phyloP scores from a whole-genome alignment of 83 land plant genomes.

The Picea abies region DNA sequence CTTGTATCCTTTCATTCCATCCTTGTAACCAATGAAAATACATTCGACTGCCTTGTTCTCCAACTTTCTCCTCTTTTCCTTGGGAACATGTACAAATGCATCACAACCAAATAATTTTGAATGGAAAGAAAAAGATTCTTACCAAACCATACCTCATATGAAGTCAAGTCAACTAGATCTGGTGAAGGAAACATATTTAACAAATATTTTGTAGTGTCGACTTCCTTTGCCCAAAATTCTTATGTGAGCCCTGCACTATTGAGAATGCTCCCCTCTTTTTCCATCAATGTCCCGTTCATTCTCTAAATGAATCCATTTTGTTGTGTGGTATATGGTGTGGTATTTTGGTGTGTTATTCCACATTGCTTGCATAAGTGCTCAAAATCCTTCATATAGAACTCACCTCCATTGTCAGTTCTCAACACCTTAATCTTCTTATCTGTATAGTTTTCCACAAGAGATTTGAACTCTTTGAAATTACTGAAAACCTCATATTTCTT shows the following conservation, averaged over 20 bases:
- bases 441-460: no score
- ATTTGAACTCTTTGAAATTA: no score
- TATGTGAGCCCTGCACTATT: background rate
- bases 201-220: background rate
- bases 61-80: background rate
- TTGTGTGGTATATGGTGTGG: background rate
- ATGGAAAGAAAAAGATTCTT: background rate
- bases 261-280: background rate
- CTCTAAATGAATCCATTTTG: background rate
- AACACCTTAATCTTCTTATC: no score
- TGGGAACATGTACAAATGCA: background rate
- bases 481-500: no score
- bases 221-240: background rate
- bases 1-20: background rate
- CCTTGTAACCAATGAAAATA: background rate
- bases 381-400: background rate
- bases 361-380: background rate
- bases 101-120: background rate
- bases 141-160: background rate
- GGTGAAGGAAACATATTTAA: background rate
- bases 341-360: background rate
- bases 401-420: no score
- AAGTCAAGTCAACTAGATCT: background rate
- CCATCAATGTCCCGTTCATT: background rate
- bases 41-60: background rate